Conservation (phyloP, 108 stramenopile genomes). For the Nitzschia sp. region DNA sequence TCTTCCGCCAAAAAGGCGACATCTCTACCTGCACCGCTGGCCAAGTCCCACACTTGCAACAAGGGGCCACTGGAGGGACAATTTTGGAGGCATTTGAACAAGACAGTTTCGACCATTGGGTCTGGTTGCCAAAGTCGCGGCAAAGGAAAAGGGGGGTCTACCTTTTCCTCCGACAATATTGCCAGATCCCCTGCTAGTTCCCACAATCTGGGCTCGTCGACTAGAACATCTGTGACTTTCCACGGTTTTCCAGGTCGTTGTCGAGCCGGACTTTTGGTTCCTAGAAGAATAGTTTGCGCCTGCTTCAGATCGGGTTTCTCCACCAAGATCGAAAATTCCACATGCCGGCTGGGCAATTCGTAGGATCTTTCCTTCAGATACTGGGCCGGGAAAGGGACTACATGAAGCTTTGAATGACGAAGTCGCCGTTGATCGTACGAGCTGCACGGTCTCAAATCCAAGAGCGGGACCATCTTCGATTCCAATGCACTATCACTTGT, state of each 20-base stretch:
- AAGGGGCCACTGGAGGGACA: neutral
- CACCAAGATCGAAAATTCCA: constrained; percentile 30
- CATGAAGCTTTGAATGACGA: neutral
- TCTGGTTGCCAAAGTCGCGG: constrained; percentile 84
- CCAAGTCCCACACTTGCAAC: constrained; percentile 68
- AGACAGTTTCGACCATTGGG: constrained; percentile 52
- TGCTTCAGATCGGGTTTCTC: neutral
- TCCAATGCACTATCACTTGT: no score
- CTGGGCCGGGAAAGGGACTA: constrained; percentile 23
- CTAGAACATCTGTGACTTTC: constrained; percentile 34
- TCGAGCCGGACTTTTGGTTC: constrained; percentile 6
- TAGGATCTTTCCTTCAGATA: constrained; percentile 29
- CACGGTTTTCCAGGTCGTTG: constrained; percentile 32
- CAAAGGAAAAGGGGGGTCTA: constrained; percentile 17
- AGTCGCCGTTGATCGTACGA: neutral
- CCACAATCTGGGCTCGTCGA: constrained; percentile 27
- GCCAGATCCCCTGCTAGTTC: constrained; percentile 17
- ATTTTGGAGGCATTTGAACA: constrained; percentile 47
- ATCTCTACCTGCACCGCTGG: constrained; percentile 79
- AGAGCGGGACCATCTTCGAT: no score
- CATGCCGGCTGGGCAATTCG: constrained; percentile 33
- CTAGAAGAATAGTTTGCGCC: constrained; percentile 17
- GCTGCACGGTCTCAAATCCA: constrained; percentile 2
- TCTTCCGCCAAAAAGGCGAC: constrained; percentile 81
- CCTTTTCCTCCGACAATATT: neutral